Percentiles rank a stretch among this genome's conserved stretches.
Evolutionary conservation across 176 grass and related monocot genomes (phyloP).

Genomic region (Chloris gayana): DNA sequence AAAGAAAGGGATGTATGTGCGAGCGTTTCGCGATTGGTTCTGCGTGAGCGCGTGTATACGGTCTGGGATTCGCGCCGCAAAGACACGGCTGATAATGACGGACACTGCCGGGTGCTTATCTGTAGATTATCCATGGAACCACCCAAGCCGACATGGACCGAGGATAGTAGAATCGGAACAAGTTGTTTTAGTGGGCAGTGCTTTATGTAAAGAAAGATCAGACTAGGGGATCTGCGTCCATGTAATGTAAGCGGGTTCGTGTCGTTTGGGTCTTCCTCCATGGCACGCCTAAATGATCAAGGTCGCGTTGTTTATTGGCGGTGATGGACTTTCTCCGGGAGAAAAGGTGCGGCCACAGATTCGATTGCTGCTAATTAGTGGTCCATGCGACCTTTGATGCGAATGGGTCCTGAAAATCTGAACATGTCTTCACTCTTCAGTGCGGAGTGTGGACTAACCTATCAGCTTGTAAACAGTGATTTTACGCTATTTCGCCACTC

Average conservation of each 20-base stretch:
- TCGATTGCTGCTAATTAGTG: background rate
- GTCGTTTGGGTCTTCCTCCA: background rate
- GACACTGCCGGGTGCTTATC: background rate
- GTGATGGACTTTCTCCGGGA: background rate
- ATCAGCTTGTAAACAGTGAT: no score
- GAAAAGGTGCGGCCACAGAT: background rate
- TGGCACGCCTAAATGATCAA: background rate
- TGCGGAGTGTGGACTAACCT: no score
- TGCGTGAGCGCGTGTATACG: background rate
- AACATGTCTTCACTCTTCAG: background rate
- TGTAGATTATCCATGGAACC: background rate
- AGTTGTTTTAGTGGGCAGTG: background rate
- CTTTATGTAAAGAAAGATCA: background rate
- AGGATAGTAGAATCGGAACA: background rate
- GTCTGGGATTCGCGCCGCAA: background rate
- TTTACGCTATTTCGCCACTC: no score
- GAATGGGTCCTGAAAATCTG: background rate
- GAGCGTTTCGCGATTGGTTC: background rate
- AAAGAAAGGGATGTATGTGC: background rate
- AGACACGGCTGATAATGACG: background rate
- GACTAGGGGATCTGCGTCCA: background rate
- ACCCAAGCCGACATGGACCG: background rate
- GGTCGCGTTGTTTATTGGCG: background rate
- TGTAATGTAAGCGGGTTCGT: background rate
- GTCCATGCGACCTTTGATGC: background rate